Evolutionary conservation across 129 eudicot genomes (phyloP), one percentile per base, ranked within the genome.

Genomic region (Centella asiatica): DNA sequence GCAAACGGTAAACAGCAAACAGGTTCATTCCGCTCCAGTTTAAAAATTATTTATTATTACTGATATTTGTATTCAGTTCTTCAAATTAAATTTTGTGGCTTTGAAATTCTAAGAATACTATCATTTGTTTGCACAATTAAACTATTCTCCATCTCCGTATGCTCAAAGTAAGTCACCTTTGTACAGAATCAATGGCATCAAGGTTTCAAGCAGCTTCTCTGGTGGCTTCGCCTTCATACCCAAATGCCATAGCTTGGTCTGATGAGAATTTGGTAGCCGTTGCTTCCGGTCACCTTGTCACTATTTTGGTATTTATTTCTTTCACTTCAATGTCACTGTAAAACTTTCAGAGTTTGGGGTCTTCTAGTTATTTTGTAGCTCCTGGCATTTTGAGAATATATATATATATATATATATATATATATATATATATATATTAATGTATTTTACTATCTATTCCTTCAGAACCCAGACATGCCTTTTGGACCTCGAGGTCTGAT

Each of bases 241-340:
- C 98, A 24, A 87, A 83, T 70, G 76, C 98, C 28, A 77, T 90
- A 44, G 84, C 78, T 37, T 90, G 98, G 98, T 87, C 98, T 0
- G 64, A 87, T n/a, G 98, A 90, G 50, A 90, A 90, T 63, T 55
- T 90, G 60, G 58, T 92, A 1, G 98, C 98, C 20, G 90, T 92
- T n/a, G 90, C 96, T 1, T 79, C 86, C 31, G 86, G 85, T 5
- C 84, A 74, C 37, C 45, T 76, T 4, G 88, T 92, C 24, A 79
- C 93, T 11, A 87, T 92, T 44, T 60, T 92, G 90, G 97, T 90
- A 78, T 45, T 11, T 40, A 34, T 25, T 4, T 37, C 32, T 22
- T 18, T 26, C 33, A 42, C 32, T 32, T 15, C 12, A 5, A 32
- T n/a, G 22, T 29, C 1, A n/a, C 36, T 31, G 36, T n/a, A 31